phyloP scores from a whole-genome alignment of 768 basidiomycete genomes.

The Tylopilus vinaceipallidus region DNA sequence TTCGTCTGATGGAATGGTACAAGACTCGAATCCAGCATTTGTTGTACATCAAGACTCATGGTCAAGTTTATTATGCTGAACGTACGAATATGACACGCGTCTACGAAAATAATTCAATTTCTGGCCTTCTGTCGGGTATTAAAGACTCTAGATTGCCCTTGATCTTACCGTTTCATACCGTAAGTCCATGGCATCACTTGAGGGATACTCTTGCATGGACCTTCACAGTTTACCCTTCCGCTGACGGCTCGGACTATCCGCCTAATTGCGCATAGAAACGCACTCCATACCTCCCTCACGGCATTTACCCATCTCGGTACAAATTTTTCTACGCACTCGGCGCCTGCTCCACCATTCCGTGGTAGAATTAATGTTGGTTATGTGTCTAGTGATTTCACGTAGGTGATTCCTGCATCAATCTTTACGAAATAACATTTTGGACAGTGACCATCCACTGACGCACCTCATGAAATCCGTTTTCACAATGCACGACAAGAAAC shows the following conservation, averaged over 20 bases:
- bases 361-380: constrained; percentile 47
- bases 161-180: constrained; percentile 50
- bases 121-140: constrained; percentile 22
- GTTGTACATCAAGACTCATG: constrained; percentile 41
- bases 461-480: constrained; percentile 55
- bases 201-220: not conserved
- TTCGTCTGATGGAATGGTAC: constrained; percentile 45
- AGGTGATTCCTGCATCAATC: constrained; percentile 8
- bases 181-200: constrained; percentile 18
- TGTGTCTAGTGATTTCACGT: constrained; percentile 48
- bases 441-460: constrained; percentile 49
- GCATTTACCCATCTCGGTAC: constrained; percentile 34
- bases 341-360: constrained; percentile 39
- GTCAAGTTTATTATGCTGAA: constrained; percentile 24
- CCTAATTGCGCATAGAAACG: constrained; percentile 47
- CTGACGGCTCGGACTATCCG: constrained; percentile 40
- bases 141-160: constrained; percentile 36
- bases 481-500: constrained; percentile 38
- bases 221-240: constrained; percentile 45
- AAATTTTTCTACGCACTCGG: constrained; percentile 35
- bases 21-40: constrained; percentile 41
- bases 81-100: constrained; percentile 3
- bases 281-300: constrained; percentile 43
- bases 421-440: not conserved
- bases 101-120: constrained; percentile 17